Evolutionary conservation across 495 filamentous ascomycete genomes (phyloP).

Genomic region (Hypoxylon cercidicola): DNA sequence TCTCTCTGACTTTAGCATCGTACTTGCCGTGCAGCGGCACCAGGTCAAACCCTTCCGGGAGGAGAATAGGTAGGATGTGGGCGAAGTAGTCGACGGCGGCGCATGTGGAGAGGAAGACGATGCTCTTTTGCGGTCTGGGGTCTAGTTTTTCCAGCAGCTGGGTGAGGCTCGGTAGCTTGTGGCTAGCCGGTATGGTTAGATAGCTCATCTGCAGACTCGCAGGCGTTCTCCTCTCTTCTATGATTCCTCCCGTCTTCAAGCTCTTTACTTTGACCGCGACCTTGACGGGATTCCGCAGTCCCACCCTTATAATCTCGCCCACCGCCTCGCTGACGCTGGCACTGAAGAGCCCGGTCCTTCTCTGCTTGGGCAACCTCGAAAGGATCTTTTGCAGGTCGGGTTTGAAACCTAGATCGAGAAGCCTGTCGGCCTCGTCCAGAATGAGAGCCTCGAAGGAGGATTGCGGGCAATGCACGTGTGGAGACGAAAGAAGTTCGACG

Average conservation of each 20-base stretch:
- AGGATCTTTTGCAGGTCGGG: conserved; percentile 88
- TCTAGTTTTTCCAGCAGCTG: conserved; percentile 74
- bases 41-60: conserved; percentile 71
- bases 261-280: conserved; percentile 88
- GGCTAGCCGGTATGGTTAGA: conserved; percentile 73
- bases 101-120: conserved; percentile 94
- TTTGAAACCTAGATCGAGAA: conserved; percentile 96
- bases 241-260: conserved; percentile 66
- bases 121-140: conserved; percentile 82
- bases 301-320: conserved; percentile 89
- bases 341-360: conserved; percentile 92
- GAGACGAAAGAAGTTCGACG: conserved; percentile 87
- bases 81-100: conserved; percentile 95
- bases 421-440: conserved; percentile 91
- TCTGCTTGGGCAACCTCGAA: conserved; percentile 86
- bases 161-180: conserved; percentile 79
- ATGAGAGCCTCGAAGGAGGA: conserved; percentile 91
- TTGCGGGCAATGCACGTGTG: conserved; percentile 86
- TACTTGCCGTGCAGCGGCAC: conserved; percentile 92
- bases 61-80: conserved; percentile 73
- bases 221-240: conserved; percentile 87
- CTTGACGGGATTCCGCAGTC: conserved; percentile 92
- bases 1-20: conserved; percentile 77
- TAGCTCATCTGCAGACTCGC: conserved; percentile 92
- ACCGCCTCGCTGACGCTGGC: conserved; percentile 92